Evolutionary conservation across 371 early-diverging fungal species (phyloP).

Genomic region (Mortierella sp.): DNA sequence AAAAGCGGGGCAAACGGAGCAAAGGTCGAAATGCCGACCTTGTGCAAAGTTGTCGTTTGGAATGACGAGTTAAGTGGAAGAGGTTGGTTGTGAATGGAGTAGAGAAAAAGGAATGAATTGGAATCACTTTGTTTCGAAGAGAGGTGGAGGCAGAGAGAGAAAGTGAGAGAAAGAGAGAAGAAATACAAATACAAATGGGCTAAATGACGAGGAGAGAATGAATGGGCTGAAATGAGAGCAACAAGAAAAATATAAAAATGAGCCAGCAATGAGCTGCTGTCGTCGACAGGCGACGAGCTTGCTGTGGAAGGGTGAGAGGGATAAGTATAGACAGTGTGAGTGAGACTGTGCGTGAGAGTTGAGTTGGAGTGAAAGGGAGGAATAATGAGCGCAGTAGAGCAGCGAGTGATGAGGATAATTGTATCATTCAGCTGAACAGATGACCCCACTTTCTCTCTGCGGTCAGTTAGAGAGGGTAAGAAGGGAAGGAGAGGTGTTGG

Average conservation of each 20-base stretch:
- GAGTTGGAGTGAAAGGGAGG: background rate
- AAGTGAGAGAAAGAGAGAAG: background rate
- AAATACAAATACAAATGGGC: conserved; percentile 1
- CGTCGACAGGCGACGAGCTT: no score
- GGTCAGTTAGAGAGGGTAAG: background rate
- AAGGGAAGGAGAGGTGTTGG: background rate
- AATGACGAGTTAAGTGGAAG: background rate
- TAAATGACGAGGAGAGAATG: background rate
- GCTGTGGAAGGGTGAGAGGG: background rate
- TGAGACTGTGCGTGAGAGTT: no score
- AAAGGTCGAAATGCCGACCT: background rate
- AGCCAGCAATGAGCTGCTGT: background rate
- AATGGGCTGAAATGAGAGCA: background rate
- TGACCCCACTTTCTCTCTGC: background rate
- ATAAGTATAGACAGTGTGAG: background rate
- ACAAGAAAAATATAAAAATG: background rate
- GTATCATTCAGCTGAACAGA: background rate
- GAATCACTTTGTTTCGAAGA: background rate
- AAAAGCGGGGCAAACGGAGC: background rate
- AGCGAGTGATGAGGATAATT: background rate
- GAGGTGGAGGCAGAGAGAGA: background rate
- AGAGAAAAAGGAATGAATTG: background rate
- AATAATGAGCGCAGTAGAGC: background rate
- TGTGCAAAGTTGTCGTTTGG: background rate
- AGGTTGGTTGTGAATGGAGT: background rate